phyloP scores from a whole-genome alignment of 2,329 filamentous ascomycete genomes.

The Pseudopyricularia cyperi region DNA sequence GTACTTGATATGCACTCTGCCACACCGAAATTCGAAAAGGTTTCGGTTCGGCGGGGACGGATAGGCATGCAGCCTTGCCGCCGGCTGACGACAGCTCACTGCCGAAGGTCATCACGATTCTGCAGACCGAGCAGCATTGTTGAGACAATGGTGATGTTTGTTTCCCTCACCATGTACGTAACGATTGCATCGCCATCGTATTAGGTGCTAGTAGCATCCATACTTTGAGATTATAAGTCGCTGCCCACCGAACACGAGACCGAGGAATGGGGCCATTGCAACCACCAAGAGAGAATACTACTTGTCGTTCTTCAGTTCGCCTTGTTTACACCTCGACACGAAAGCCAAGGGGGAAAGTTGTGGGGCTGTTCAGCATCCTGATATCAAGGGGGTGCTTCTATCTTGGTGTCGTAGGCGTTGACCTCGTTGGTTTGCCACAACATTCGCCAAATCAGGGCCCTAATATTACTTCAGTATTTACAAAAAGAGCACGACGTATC shows the following conservation, averaged over 20 bases:
- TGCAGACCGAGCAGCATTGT: neutral
- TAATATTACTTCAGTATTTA: too few relatives aligned
- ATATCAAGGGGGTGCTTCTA: neutral
- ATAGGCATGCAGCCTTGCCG: neutral
- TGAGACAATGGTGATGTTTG: too few relatives aligned
- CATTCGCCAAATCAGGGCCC: neutral
- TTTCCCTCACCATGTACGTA: too few relatives aligned
- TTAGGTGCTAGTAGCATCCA: too few relatives aligned
- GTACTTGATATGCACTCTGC: neutral
- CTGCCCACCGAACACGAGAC: neutral
- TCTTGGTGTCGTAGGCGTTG: neutral
- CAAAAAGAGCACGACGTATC: neutral
- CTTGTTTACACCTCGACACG: neutral
- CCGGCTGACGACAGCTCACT: neutral
- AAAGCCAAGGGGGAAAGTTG: neutral
- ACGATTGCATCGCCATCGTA: too few relatives aligned
- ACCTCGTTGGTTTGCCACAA: neutral
- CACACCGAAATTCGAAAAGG: neutral
- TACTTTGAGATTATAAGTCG: too few relatives aligned
- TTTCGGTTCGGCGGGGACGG: neutral
- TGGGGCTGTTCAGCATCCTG: neutral
- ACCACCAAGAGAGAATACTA: neutral
- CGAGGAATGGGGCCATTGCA: neutral
- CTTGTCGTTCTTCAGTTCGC: neutral
- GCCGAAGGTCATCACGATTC: neutral